Percentiles rank a stretch among this genome's conserved stretches.
These are phyloP conservation scores for Manihot esculenta DNA, from an alignment of 441 rosid species.

Conservation along the genomic window DNA sequence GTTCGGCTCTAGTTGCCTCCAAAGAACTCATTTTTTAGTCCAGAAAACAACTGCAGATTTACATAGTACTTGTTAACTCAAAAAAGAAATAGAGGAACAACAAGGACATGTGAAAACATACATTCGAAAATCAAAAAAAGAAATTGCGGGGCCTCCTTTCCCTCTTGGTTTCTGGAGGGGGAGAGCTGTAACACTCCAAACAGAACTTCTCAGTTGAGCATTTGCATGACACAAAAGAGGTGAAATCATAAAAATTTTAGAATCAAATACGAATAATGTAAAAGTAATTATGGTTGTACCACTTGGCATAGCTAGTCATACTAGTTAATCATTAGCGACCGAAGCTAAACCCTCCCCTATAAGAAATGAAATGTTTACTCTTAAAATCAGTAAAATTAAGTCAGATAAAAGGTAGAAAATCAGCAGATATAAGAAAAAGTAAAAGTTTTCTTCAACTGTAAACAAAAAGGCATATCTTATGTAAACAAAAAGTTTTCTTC, in stretches of 20 bases:
- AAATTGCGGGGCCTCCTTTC: not conserved
- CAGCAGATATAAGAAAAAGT: not conserved
- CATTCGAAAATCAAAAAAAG: not conserved
- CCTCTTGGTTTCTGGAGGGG: not conserved
- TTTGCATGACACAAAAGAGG: too few species aligned
- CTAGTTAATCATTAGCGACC: not conserved
- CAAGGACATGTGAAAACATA: not conserved
- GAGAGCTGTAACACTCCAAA: not conserved
- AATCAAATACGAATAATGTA: not conserved
- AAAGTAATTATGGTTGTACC: not conserved
- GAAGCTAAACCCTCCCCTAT: not conserved
- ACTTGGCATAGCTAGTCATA: not conserved
- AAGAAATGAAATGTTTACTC: not conserved
- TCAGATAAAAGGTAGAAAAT: not conserved
- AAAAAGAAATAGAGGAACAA: constrained; percentile 2
- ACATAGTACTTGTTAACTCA: not conserved
- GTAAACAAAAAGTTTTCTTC: too few species aligned
- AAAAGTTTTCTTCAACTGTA: not conserved
- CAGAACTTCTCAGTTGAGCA: not conserved
- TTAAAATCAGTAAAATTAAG: not conserved
- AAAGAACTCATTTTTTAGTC: constrained; percentile 69
- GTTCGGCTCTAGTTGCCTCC: constrained; percentile 89
- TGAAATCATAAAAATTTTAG: too few species aligned
- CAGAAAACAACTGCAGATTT: constrained; percentile 23
- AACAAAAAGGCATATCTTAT: not conserved